These are phyloP conservation scores for Penicillium sp. DNA, from an alignment of 2,329 filamentous ascomycete genomes.

Conservation along the genomic window DNA sequence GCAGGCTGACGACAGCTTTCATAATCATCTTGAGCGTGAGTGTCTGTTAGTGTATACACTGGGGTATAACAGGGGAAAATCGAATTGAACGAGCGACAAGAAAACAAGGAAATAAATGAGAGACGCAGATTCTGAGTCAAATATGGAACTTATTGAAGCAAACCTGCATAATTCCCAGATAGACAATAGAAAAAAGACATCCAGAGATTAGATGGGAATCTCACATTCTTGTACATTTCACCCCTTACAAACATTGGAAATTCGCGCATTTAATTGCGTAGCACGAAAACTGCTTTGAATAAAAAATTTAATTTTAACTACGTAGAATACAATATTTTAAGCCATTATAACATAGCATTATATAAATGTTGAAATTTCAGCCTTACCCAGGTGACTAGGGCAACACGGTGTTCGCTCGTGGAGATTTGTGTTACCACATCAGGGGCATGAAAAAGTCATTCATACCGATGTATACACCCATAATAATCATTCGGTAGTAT, in stretches of 20 bases:
- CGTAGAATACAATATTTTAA: no score
- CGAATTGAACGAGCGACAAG: neutral
- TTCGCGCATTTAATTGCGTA: no score
- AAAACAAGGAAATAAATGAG: neutral
- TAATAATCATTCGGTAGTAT: no score
- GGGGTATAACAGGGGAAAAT: neutral
- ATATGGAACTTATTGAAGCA: neutral
- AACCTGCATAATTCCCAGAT: neutral
- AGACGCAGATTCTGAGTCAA: neutral
- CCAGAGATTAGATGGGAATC: neutral
- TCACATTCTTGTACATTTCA: constrained; percentile 4
- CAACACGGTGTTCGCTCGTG: no score
- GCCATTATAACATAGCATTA: no score
- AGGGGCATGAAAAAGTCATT: no score
- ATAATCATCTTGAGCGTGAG: neutral
- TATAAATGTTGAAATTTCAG: no score
- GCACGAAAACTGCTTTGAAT: no score
- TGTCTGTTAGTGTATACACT: neutral
- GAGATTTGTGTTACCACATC: no score
- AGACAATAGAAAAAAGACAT: neutral
- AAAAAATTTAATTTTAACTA: no score
- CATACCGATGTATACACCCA: no score
- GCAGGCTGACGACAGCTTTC: neutral
- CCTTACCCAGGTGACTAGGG: no score
- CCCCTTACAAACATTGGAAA: neutral